Conservation (phyloP, 805 yeast genomes). For the Ogataea zsoltii region DNA sequence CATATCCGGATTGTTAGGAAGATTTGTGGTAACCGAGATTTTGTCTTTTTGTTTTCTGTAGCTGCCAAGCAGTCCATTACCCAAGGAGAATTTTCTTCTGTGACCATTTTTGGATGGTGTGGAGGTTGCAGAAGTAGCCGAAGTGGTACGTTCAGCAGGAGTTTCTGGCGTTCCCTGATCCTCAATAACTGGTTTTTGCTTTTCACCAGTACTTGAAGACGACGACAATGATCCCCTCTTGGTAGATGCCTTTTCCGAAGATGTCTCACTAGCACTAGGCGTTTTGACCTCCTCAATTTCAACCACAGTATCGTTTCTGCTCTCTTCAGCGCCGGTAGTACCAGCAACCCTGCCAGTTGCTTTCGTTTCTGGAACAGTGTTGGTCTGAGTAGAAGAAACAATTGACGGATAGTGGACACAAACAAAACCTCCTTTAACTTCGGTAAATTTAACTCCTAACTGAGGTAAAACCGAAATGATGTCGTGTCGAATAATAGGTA, state of each 20-base stretch:
- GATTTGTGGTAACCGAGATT: slow-evolving; percentile 34
- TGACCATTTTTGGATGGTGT: slow-evolving; percentile 43
- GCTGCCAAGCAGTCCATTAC: slow-evolving; percentile 53
- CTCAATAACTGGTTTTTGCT: slow-evolving; percentile 12
- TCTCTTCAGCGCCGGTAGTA: slow-evolving; percentile 18
- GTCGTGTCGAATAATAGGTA: slow-evolving; percentile 84
- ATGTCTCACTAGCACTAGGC: slow-evolving; percentile 21
- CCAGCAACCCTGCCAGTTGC: not conserved
- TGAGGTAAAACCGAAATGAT: slow-evolving; percentile 74
- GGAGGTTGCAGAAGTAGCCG: slow-evolving; percentile 32
- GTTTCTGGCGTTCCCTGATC: slow-evolving; percentile 18
- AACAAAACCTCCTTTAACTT: slow-evolving; percentile 91
- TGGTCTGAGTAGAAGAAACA: slow-evolving; percentile 14
- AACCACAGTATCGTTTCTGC: slow-evolving; percentile 20
- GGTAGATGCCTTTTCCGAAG: slow-evolving; percentile 19
- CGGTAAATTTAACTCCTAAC: slow-evolving; percentile 78
- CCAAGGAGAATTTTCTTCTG: slow-evolving; percentile 64
- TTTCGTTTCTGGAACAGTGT: slow-evolving; percentile 2
- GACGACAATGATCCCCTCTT: slow-evolving; percentile 26
- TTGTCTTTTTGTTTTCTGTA: slow-evolving; percentile 50
- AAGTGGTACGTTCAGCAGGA: slow-evolving; percentile 19
- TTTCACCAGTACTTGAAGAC: slow-evolving; percentile 22
- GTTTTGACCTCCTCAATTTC: slow-evolving; percentile 16
- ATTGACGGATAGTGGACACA: slow-evolving; percentile 69
- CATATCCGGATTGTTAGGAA: slow-evolving; percentile 50